phyloP scores from a whole-genome alignment of 2,329 filamentous ascomycete genomes.

The Monosporascus sp. region DNA sequence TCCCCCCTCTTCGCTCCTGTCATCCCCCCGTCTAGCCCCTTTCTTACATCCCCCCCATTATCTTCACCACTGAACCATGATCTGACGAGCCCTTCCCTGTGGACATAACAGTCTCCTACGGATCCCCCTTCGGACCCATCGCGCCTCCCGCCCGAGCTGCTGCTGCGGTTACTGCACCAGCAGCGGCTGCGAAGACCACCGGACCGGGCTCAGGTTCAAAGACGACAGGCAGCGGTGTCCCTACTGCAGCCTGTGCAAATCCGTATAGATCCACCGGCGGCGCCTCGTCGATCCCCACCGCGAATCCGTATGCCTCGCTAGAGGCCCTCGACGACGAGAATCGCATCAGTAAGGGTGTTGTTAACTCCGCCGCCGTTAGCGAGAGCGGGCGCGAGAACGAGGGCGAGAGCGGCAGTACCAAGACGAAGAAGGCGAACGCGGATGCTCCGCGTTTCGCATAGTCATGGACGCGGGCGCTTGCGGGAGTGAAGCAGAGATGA shows the following conservation, averaged over 20 bases:
- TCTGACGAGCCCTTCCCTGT: background rate
- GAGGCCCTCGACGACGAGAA: conserved; percentile 13
- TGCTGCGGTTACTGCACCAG: background rate
- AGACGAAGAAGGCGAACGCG: background rate
- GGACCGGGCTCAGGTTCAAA: background rate
- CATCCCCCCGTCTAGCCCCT: background rate
- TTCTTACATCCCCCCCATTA: background rate
- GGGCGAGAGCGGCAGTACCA: background rate
- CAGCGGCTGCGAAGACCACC: background rate
- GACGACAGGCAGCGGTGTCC: background rate
- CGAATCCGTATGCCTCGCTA: conserved; percentile 23
- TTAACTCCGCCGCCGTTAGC: background rate
- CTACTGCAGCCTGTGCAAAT: background rate
- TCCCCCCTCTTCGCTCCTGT: background rate
- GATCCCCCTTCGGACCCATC: conserved; percentile 27
- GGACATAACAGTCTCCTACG: conserved; percentile 11
- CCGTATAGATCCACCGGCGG: background rate
- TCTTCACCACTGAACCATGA: background rate
- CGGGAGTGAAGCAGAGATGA: no score
- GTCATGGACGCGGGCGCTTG: no score
- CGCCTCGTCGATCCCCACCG: conserved; percentile 3
- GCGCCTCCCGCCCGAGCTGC: conserved; percentile 18
- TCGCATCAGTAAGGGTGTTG: no score
- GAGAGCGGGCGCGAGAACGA: background rate
- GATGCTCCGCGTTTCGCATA: background rate